Evolutionary conservation across 108 stramenopile species (phyloP).

Genomic region (Bacterosira constricta): DNA sequence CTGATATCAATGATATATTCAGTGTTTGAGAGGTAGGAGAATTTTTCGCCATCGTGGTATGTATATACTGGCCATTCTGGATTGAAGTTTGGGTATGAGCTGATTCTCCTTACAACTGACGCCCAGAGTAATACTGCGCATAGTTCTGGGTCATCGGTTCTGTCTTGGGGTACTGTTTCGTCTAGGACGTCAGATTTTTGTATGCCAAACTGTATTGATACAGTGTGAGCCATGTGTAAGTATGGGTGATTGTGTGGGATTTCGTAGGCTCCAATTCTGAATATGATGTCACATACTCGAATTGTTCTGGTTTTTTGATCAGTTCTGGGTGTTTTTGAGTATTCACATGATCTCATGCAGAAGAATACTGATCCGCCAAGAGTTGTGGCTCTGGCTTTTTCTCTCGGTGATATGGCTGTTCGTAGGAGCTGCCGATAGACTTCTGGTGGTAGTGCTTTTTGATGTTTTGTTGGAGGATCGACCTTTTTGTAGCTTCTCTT

Average conservation of each 20-base stretch:
- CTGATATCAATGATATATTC: not conserved
- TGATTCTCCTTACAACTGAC: not conserved
- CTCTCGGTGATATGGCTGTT: not conserved
- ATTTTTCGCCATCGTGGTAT: not conserved
- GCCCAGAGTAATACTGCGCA: conserved; percentile 23
- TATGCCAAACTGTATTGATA: conserved; percentile 14
- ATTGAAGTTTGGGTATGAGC: conserved; percentile 1
- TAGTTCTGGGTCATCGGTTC: not conserved
- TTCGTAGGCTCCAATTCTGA: not conserved
- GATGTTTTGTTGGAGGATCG: conserved; percentile 7
- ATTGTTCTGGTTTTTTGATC: conserved; percentile 5
- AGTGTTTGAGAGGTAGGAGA: not conserved
- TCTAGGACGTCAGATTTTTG: conserved; percentile 17
- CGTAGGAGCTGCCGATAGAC: conserved; percentile 5
- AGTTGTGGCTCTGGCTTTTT: not conserved
- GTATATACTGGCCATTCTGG: not conserved
- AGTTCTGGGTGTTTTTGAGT: not conserved
- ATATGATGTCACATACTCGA: conserved; percentile 6
- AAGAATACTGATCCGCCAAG: conserved; percentile 20
- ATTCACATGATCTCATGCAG: conserved; percentile 29
- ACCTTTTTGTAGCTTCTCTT: not conserved
- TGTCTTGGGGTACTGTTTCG: conserved; percentile 14
- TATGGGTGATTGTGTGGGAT: not conserved
- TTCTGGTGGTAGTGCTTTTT: conserved; percentile 12
- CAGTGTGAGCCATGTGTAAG: not conserved